Evolutionary conservation across 208 protist genomes (phyloP), one percentile per base, ranked within the genome.

Genomic region (Crithidia fasciculata): DNA sequence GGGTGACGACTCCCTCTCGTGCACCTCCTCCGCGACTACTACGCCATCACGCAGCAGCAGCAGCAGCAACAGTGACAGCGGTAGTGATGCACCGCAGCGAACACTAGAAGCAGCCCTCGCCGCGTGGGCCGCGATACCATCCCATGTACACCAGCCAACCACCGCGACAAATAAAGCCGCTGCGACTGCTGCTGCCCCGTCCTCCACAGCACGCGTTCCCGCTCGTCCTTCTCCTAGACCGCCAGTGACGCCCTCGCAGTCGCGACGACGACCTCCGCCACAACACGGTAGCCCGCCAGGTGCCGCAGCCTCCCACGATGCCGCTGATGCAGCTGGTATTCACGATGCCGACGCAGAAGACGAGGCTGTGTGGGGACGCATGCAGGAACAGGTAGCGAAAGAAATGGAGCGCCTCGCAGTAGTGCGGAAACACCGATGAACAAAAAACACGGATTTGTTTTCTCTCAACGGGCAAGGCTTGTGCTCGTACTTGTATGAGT

Each of bases 321-420:
- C 19, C 40, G 50, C 9, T 56, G 43, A 45, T 6, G 44, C 15
- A 5, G 15, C 45, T 15, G 45, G n/a, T 15, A 9, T 18, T 16
- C 47, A 40, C 7, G 65, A 59, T 10, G 43, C 19, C 1, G 78
- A 71, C 13, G 71, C 82, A 45, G 85, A 87, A 16, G 80, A 76
- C 0, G 69, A 64, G n/a, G 63, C 56, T 8, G 66, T 80, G 37
- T 83, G 86, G 63, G 56, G 49, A 28, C 54, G 56, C 7, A 83
- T 91, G 59, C 75, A 71, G 47, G 47, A 50, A 12, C 70, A 85
- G 37, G 87, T 89, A 50, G 64, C 74, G 4, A 65, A 66, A 43
- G 81, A 87, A 58, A 92, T 92, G 87, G 40, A 80, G 55, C 74
- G 87, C 3, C 61, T 92, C 16, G 78, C 87, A 2, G 67, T 87